These are phyloP conservation scores for Hyphopichia homilentoma DNA, from an alignment of 805 yeast species.

Conservation along the genomic window DNA sequence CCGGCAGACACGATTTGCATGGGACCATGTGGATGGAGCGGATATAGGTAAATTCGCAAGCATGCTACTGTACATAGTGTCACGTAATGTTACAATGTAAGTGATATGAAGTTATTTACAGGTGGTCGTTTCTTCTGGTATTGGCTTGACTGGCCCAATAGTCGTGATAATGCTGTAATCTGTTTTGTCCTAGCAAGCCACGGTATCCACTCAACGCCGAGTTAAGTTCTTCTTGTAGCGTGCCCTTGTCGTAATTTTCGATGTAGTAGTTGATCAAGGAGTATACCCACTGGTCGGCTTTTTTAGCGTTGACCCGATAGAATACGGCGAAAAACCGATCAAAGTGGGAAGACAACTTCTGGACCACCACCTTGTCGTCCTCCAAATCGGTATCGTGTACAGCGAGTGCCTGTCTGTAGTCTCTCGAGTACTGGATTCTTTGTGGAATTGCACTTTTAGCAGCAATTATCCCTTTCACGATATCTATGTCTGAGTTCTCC, in stretches of 20 bases:
- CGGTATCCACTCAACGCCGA: no score
- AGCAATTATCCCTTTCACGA: slow-evolving; percentile 9
- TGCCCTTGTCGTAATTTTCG: neutral
- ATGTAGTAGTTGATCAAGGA: slow-evolving; percentile 4
- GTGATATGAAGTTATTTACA: no score
- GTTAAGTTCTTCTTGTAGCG: neutral
- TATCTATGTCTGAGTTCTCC: slow-evolving; percentile 1
- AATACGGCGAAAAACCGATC: slow-evolving; percentile 5
- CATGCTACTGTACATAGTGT: no score
- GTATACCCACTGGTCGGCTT: slow-evolving; percentile 3
- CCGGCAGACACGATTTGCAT: neutral
- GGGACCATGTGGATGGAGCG: slow-evolving; percentile 1
- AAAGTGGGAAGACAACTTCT: slow-evolving; percentile 5
- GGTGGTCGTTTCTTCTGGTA: no score
- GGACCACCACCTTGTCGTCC: neutral
- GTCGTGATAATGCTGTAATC: no score
- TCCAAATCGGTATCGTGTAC: neutral
- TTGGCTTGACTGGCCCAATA: no score
- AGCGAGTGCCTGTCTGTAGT: neutral
- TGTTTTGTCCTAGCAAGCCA: no score
- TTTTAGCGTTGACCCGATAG: slow-evolving; percentile 3
- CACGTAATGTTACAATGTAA: no score
- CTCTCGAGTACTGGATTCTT: neutral
- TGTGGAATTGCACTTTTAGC: slow-evolving; percentile 6
- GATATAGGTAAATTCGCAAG: neutral